Percentiles rank a stretch among this genome's conserved stretches.
phyloP scores from a whole-genome alignment of 805 yeast species.

The Starmerella ratchasimensis region DNA sequence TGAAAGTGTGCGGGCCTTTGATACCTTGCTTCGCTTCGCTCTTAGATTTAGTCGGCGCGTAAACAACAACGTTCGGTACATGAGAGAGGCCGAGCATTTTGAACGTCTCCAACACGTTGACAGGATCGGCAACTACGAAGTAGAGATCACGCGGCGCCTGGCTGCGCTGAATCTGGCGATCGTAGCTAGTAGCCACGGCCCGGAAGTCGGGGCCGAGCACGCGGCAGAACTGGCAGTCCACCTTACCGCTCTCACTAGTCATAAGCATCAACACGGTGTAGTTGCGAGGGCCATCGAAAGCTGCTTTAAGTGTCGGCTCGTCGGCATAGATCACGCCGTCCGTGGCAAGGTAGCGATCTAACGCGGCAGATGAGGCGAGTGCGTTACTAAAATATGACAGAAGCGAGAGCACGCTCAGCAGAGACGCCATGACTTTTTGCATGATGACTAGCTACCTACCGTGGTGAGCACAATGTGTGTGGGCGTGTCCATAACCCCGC shows the following conservation, averaged over 20 bases:
- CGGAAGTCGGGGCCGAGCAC: conserved; percentile 55
- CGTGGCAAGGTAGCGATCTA: conserved; percentile 6
- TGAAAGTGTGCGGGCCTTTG: conserved; percentile 20
- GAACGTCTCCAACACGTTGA: conserved; percentile 41
- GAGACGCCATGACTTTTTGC: not conserved
- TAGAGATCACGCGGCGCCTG: conserved; percentile 34
- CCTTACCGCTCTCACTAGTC: conserved; percentile 58
- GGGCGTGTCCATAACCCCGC: too few relatives aligned
- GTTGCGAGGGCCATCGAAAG: conserved; percentile 45
- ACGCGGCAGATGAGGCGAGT: not conserved
- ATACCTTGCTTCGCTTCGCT: conserved; percentile 23
- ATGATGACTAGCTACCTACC: not conserved
- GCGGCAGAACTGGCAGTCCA: conserved; percentile 65
- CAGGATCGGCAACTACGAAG: conserved; percentile 65
- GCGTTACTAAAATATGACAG: not conserved
- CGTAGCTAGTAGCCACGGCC: conserved; percentile 50
- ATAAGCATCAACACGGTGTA: conserved; percentile 50
- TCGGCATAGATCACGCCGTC: conserved; percentile 22
- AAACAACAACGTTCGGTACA: conserved; percentile 66
- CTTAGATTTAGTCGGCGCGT: conserved; percentile 35
- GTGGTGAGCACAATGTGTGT: too few relatives aligned
- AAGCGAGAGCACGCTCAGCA: not conserved
- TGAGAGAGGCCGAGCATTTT: conserved; percentile 43
- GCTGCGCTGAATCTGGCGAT: conserved; percentile 35
- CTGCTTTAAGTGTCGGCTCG: conserved; percentile 30